Percentiles rank a stretch among this genome's conserved stretches.
These are phyloP conservation scores for Incumbomyces lentus DNA, from an alignment of 2,329 filamentous ascomycete species.

Conservation along the genomic window DNA sequence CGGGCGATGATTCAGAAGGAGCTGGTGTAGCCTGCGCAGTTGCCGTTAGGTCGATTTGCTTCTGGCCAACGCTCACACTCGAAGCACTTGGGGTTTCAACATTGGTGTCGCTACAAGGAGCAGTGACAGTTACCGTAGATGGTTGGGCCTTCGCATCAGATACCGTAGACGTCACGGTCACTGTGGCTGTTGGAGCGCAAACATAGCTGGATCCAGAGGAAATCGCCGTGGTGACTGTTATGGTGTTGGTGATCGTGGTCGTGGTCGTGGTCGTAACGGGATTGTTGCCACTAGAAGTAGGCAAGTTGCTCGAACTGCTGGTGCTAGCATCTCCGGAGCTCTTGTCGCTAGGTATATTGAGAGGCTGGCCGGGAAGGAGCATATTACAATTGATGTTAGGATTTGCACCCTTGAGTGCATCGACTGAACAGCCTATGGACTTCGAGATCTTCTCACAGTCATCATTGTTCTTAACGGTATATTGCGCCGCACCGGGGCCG, in stretches of 20 bases:
- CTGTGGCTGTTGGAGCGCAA: not conserved
- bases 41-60: too few species aligned
- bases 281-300: not conserved
- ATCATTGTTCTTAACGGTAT: conserved; percentile 14
- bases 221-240: not conserved
- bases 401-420: conserved; percentile 14
- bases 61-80: too few species aligned
- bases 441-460: conserved; percentile 11
- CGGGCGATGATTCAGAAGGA: not conserved
- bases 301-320: not conserved
- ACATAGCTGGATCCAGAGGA: not conserved
- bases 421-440: conserved; percentile 12
- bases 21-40: too few species aligned
- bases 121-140: conserved; percentile 1
- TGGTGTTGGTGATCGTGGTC: conserved; percentile 1
- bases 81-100: too few species aligned
- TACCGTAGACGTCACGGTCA: not conserved
- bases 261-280: not conserved
- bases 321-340: not conserved
- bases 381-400: conserved; percentile 12
- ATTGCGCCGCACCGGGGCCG: not conserved
- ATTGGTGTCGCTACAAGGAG: not conserved
- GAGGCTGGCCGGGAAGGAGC: conserved; percentile 1
- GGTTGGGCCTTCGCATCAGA: not conserved
- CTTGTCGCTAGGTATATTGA: not conserved